Evolutionary conservation across 768 basidiomycete genomes (phyloP), one percentile per base, ranked within the genome.

Genomic region (Tricholomella constricta): DNA sequence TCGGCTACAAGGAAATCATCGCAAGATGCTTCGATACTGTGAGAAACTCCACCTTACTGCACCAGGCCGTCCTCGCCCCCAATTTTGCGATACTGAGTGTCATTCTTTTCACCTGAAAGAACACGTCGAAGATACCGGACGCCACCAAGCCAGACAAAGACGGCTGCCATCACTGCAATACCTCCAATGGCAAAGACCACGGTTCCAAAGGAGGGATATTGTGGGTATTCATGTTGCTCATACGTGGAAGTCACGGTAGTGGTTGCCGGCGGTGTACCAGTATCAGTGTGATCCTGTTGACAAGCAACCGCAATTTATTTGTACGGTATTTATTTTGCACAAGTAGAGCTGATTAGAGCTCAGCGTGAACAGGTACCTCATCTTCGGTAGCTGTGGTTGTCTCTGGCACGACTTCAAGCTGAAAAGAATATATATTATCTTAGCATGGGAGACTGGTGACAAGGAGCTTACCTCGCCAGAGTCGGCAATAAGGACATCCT

Each of bases 281-380:
- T 37, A 38, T 63, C n/a, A 10, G 61, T 51, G 29, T 59, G 48
- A 60, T 74, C 80, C 79, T 83, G 75, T 75, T 62, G 68, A 74
- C 62, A 76, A 79, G 64, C 64, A 74, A 77, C 65, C 72, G 69
- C 63, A 74, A 75, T 78, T 79, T 79, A 83, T 84, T 80, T 67
- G 72, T 72, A 77, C 71, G 65, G 69, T 52, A 68, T 66, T 45
- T 66, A 73, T 71, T 68, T 62, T 59, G 56, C 60, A 68, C 56
- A 68, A 50, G 60, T 57, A 54, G 65, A 70, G 74, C 75, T 65
- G 66, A 71, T 86, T 82, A 98, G 69, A 98, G 93, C 84, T 98
- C 96, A 83, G 83, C 89, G 67, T 85, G 93, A 64, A 91, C 72
- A 73, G 94, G 95, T 85, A 96, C 92, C 91, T 96, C 78, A 56